These are phyloP conservation scores for Ceriops decandra DNA, from an alignment of 345 rosid species.

Conservation along the genomic window DNA sequence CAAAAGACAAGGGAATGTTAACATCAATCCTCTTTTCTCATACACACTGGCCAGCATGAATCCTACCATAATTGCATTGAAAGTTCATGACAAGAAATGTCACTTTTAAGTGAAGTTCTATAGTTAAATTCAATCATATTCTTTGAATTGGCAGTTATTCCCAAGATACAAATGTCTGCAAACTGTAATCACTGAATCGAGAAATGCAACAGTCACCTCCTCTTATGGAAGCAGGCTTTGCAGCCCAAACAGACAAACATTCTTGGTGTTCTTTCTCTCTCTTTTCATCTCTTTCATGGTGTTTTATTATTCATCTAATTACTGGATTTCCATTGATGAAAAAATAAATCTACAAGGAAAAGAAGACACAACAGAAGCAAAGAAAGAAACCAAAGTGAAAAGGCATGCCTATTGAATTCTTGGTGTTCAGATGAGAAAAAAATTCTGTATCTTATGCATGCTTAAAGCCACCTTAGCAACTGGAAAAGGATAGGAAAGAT, in stretches of 20 bases:
- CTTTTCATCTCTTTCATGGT: background rate
- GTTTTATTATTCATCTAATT: too few relatives aligned
- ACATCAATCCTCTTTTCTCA: background rate
- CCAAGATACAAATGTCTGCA: too few relatives aligned
- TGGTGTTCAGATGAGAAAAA: background rate
- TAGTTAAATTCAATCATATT: too few relatives aligned
- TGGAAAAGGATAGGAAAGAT: constrained; percentile 3
- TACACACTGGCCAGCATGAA: background rate
- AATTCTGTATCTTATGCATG: background rate
- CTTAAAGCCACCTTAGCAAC: constrained; percentile 11
- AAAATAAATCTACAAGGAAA: background rate
- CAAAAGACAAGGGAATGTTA: constrained; percentile 15
- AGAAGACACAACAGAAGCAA: background rate
- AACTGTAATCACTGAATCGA: background rate
- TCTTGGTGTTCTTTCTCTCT: background rate
- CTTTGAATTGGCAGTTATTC: too few relatives aligned
- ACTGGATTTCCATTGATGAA: background rate
- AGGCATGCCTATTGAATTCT: background rate
- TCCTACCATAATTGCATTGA: too few relatives aligned
- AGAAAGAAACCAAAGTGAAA: constrained; percentile 1
- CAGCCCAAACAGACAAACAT: background rate
- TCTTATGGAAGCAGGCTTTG: background rate
- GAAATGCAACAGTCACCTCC: background rate
- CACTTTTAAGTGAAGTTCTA: too few relatives aligned
- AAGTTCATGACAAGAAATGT: too few relatives aligned